These are phyloP conservation scores for Pseudonitzschia multiseries DNA, from an alignment of 108 stramenopile genomes.

Conservation along the genomic window DNA sequence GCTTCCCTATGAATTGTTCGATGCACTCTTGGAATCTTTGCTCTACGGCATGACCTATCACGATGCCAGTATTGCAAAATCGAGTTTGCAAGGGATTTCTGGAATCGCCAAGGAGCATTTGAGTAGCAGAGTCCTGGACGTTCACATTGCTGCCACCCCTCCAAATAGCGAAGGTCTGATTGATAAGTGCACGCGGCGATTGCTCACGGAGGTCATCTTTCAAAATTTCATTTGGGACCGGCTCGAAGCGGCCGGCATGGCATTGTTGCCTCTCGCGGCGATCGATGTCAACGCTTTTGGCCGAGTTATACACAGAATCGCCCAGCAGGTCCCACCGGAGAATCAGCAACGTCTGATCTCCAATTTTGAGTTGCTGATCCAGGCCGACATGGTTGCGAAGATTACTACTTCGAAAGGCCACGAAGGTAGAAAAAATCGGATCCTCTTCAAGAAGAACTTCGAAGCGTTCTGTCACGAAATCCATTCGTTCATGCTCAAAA, in stretches of 20 bases:
- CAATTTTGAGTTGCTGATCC: slow-evolving; percentile 63
- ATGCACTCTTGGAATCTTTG: slow-evolving; percentile 75
- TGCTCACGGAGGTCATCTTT: slow-evolving; percentile 78
- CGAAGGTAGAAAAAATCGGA: slow-evolving; percentile 69
- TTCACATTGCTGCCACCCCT: slow-evolving; percentile 23
- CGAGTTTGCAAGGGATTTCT: slow-evolving; percentile 69
- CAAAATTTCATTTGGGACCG: slow-evolving; percentile 78
- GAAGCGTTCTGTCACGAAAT: slow-evolving; percentile 74
- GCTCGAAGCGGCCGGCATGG: slow-evolving; percentile 68
- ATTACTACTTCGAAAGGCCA: slow-evolving; percentile 47
- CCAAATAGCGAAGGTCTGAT: slow-evolving; percentile 43
- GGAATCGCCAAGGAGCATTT: slow-evolving; percentile 73
- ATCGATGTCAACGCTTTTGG: slow-evolving; percentile 63
- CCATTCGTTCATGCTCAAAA: slow-evolving; percentile 72
- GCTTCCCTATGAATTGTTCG: slow-evolving; percentile 78
- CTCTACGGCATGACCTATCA: slow-evolving; percentile 85
- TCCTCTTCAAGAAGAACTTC: slow-evolving; percentile 74
- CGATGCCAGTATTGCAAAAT: slow-evolving; percentile 68
- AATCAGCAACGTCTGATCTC: slow-evolving; percentile 56
- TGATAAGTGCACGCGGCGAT: slow-evolving; percentile 58
- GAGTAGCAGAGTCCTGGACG: slow-evolving; percentile 29
- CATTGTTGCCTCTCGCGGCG: slow-evolving; percentile 65
- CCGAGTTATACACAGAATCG: slow-evolving; percentile 54
- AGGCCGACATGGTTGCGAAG: slow-evolving; percentile 63
- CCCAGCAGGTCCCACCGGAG: slow-evolving; percentile 49